These are phyloP conservation scores for Dichomitus squalens DNA, from an alignment of 1,284 basidiomycete species.

Conservation along the genomic window DNA sequence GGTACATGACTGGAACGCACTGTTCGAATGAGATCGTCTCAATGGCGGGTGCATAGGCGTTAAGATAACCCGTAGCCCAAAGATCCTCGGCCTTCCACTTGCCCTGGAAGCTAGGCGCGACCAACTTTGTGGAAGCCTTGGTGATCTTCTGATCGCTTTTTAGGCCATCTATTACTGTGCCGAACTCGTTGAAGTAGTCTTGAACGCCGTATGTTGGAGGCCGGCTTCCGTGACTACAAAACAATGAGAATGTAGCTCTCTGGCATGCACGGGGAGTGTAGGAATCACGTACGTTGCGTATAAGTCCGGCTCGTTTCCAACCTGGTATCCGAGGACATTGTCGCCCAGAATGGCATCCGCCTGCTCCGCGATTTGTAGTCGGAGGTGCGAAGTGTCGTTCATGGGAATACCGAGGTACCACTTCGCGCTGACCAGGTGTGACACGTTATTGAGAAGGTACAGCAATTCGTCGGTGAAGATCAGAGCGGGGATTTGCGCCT, in stretches of 20 bases:
- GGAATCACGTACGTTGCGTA: slow-evolving; percentile 38
- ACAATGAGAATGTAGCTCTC: not conserved
- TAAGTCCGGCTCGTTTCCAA: slow-evolving; percentile 75
- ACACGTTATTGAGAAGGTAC: slow-evolving; percentile 45
- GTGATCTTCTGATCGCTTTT: slow-evolving; percentile 38
- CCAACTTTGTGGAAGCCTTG: slow-evolving; percentile 38
- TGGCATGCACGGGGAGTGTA: not conserved
- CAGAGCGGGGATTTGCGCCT: slow-evolving; percentile 45
- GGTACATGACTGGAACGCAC: slow-evolving; percentile 31
- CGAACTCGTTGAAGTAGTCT: slow-evolving; percentile 55
- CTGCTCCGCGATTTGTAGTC: slow-evolving; percentile 52
- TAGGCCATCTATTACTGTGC: slow-evolving; percentile 43
- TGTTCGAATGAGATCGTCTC: slow-evolving; percentile 50
- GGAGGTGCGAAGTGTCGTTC: slow-evolving; percentile 53
- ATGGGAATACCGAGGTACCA: slow-evolving; percentile 55
- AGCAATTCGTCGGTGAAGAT: slow-evolving; percentile 46
- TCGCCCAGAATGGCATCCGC: slow-evolving; percentile 57
- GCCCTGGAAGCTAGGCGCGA: slow-evolving; percentile 49
- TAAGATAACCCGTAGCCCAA: slow-evolving; percentile 49
- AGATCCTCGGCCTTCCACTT: slow-evolving; percentile 48
- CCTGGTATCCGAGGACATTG: slow-evolving; percentile 60
- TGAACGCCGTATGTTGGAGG: slow-evolving; percentile 41
- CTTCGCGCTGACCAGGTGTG: slow-evolving; percentile 38
- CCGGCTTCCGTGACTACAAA: slow-evolving; percentile 38
- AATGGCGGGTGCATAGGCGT: slow-evolving; percentile 40